Evolutionary conservation across 176 grass and related monocot genomes (phyloP).

Genomic region (Avena atlantica): DNA sequence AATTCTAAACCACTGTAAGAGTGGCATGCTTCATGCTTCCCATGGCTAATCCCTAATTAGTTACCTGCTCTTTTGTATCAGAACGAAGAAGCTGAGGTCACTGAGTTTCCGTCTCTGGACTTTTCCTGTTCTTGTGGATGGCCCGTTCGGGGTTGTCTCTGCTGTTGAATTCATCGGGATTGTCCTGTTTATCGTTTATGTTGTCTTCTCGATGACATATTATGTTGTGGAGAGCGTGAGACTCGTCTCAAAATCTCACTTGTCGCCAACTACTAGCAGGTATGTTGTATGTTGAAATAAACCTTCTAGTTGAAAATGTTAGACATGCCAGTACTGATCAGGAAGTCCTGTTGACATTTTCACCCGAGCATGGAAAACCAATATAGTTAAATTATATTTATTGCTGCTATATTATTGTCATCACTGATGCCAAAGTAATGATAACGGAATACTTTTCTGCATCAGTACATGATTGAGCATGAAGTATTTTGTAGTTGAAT

Average conservation of each 20-base stretch:
- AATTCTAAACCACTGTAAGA: constrained; percentile 17
- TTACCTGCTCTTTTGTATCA: constrained; percentile 34
- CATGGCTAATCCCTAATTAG: background rate
- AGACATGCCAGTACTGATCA: background rate
- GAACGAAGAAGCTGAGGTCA: constrained; percentile 69
- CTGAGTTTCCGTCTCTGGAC: constrained; percentile 90
- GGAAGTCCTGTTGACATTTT: background rate
- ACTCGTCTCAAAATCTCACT: constrained; percentile 41
- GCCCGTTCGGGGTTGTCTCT: constrained; percentile 89
- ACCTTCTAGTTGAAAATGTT: background rate
- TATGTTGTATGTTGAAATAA: constrained; percentile 42
- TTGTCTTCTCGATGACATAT: constrained; percentile 72
- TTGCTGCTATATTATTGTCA: background rate
- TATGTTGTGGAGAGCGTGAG: constrained; percentile 52
- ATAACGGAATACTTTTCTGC: background rate
- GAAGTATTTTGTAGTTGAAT: background rate
- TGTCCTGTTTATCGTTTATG: constrained; percentile 63
- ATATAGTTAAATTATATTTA: background rate
- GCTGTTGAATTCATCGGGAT: constrained; percentile 91
- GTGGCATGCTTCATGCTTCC: constrained; percentile 10
- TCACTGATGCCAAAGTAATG: background rate
- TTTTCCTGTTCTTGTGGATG: constrained; percentile 81
- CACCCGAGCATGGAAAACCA: background rate
- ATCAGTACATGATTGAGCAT: background rate
- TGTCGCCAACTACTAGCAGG: constrained; percentile 46